Percentiles rank a stretch among this genome's conserved stretches.
phyloP scores from a whole-genome alignment of 768 basidiomycete genomes.

The Leccinum truebloodii region DNA sequence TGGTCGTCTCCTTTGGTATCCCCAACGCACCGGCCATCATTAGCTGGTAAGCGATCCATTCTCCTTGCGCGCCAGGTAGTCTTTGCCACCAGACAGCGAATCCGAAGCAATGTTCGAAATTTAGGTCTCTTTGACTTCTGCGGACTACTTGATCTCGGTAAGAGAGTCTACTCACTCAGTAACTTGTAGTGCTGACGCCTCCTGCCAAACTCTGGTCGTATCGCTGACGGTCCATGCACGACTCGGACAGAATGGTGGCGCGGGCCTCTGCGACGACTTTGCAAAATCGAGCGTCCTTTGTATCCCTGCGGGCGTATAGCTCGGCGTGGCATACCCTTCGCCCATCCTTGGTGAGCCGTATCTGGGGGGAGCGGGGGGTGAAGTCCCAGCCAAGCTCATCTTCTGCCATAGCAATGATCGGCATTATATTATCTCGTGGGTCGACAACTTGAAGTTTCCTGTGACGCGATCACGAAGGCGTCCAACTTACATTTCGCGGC shows the following conservation, averaged over 20 bases:
- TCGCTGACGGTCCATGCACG: constrained; percentile 32
- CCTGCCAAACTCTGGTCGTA: constrained; percentile 16
- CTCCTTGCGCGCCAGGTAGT: constrained; percentile 7
- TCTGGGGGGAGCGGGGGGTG: background rate
- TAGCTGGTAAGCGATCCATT: constrained; percentile 19
- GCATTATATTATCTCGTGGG: constrained; percentile 25
- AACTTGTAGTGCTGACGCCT: constrained; percentile 2
- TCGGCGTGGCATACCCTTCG: constrained; percentile 33
- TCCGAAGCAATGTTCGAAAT: constrained; percentile 24
- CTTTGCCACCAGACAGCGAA: constrained; percentile 12
- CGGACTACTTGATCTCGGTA: constrained; percentile 22
- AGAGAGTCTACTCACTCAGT: background rate
- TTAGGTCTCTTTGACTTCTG: constrained; percentile 23
- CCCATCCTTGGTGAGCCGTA: constrained; percentile 28
- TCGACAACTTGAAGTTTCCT: constrained; percentile 26
- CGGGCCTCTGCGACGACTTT: constrained; percentile 35
- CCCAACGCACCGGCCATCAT: constrained; percentile 14
- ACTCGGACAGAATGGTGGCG: constrained; percentile 11
- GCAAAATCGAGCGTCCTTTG: constrained; percentile 23
- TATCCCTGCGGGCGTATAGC: constrained; percentile 22
- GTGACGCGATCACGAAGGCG: constrained; percentile 31
- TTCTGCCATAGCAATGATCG: constrained; percentile 18
- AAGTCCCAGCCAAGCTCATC: background rate
- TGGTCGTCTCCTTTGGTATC: constrained; percentile 16
- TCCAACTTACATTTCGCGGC: constrained; percentile 31